phyloP scores from a whole-genome alignment of 768 basidiomycete genomes.

The Flagelloscypha sp. region DNA sequence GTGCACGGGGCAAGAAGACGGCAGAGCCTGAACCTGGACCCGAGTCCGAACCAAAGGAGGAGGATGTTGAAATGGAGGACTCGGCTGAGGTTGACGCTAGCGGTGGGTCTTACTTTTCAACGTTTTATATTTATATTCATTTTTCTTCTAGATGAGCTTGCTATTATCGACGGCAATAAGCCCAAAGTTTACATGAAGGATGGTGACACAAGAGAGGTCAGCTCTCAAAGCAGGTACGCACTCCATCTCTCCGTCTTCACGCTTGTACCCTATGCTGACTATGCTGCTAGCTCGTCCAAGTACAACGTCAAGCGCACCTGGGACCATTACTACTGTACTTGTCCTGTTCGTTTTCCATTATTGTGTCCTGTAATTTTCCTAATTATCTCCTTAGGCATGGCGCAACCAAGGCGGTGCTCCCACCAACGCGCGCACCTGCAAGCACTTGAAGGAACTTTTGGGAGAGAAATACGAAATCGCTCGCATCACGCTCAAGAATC shows the following conservation, averaged over 20 bases:
- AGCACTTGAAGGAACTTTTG: constrained; percentile 14
- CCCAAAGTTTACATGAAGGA: constrained; percentile 11
- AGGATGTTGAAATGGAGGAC: constrained; percentile 18
- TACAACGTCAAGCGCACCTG: constrained; percentile 16
- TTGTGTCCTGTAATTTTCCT: constrained; percentile 1
- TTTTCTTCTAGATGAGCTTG: constrained; percentile 7
- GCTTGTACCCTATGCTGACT: no score
- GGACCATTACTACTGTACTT: constrained; percentile 19
- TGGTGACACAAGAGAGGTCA: constrained; percentile 10
- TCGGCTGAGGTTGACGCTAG: constrained; percentile 23
- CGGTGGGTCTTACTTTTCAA: neutral
- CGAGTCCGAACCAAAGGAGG: constrained; percentile 19
- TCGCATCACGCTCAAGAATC: constrained; percentile 22
- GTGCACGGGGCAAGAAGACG: no score
- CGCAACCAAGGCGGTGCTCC: constrained; percentile 12
- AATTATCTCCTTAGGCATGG: constrained; percentile 11
- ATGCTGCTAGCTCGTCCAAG: constrained; percentile 6
- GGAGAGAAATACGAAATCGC: constrained; percentile 21
- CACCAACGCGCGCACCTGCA: constrained; percentile 14
- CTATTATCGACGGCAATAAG: constrained; percentile 17
- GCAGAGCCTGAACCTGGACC: constrained; percentile 12
- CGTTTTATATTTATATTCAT: no score
- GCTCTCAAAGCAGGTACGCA: constrained; percentile 13
- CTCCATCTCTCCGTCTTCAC: no score
- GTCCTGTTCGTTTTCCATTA: constrained; percentile 1